Conservation (phyloP, 2,329 filamentous ascomycete genomes). For the Myriosclerotinia curreyana region DNA sequence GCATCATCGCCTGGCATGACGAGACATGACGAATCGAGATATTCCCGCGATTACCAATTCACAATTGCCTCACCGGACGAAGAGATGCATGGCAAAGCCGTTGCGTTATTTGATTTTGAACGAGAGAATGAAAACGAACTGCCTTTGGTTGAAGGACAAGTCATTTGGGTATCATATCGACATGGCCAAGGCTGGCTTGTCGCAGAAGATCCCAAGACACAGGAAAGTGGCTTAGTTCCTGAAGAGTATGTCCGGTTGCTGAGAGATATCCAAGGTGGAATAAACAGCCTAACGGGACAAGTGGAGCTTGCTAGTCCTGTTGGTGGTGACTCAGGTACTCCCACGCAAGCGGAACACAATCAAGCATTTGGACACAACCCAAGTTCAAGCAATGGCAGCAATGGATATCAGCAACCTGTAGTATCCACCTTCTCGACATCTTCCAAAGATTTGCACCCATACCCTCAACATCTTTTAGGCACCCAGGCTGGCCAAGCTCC, state of each 20-base stretch:
- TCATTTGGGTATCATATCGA: conserved; percentile 93
- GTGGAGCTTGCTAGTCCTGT: conserved; percentile 47
- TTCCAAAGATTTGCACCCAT: conserved; percentile 66
- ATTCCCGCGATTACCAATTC: conserved; percentile 90
- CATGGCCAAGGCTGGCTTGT: conserved; percentile 98
- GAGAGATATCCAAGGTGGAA: conserved; percentile 87
- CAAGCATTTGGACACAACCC: conserved; percentile 48
- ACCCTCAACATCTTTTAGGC: conserved; percentile 62
- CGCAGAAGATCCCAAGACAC: conserved; percentile 90
- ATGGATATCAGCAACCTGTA: conserved; percentile 66
- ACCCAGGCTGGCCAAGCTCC: conserved; percentile 60
- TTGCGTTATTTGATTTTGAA: conserved; percentile 92
- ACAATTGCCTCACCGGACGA: conserved; percentile 94
- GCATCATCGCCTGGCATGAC: conserved; percentile 57
- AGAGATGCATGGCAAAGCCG: conserved; percentile 95
- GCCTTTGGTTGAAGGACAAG: conserved; percentile 86
- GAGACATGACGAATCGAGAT: conserved; percentile 70
- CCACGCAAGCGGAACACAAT: conserved; percentile 59
- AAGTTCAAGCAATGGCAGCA: conserved; percentile 45
- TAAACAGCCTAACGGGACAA: conserved; percentile 67
- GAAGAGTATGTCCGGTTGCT: conserved; percentile 94
- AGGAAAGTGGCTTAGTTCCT: conserved; percentile 89
- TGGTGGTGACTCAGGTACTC: conserved; percentile 58
- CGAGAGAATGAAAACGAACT: conserved; percentile 96
- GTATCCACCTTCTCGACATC: conserved; percentile 69